Evolutionary conservation across 2,329 filamentous ascomycete genomes (phyloP).

Genomic region (Cordyceps militaris): DNA sequence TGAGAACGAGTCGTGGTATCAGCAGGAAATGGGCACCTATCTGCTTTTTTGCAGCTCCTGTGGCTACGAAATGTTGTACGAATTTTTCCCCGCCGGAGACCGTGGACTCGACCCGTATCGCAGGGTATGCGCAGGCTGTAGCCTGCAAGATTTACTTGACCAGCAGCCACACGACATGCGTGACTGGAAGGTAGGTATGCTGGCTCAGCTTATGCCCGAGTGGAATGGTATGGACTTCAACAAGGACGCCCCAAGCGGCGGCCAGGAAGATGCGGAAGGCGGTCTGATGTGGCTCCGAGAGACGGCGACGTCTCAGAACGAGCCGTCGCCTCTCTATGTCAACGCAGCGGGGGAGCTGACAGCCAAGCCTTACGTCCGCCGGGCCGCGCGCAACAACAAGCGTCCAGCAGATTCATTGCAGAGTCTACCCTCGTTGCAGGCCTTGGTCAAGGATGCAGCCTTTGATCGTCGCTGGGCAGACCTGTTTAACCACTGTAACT

Average conservation of each 20-base stretch:
- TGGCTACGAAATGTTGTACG: slow-evolving; percentile 25
- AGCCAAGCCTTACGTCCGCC: neutral
- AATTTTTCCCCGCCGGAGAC: slow-evolving; percentile 21
- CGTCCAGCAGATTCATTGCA: slow-evolving; percentile 24
- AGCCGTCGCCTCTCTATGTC: neutral
- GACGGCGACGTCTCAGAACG: neutral
- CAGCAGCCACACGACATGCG: slow-evolving; percentile 24
- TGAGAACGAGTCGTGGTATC: slow-evolving; percentile 20
- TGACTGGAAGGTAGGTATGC: slow-evolving; percentile 10
- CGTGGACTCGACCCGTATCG: slow-evolving; percentile 11
- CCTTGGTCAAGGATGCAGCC: slow-evolving; percentile 13
- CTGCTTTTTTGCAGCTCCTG: slow-evolving; percentile 28
- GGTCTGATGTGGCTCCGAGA: neutral
- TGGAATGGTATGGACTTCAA: slow-evolving; percentile 25
- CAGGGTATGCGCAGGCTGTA: slow-evolving; percentile 25
- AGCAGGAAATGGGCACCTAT: slow-evolving; percentile 18
- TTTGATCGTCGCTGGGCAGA: neutral
- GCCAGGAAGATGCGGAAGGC: neutral
- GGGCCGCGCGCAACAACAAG: slow-evolving; percentile 17
- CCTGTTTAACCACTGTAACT: slow-evolving; percentile 13
- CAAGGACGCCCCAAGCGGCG: slow-evolving; percentile 21
- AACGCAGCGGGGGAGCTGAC: neutral
- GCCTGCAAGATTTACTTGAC: slow-evolving; percentile 24
- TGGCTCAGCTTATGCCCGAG: slow-evolving; percentile 22
- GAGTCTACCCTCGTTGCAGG: slow-evolving; percentile 21